Evolutionary conservation across 805 yeast genomes (phyloP).

Genomic region (Spathaspora gorwiae): DNA sequence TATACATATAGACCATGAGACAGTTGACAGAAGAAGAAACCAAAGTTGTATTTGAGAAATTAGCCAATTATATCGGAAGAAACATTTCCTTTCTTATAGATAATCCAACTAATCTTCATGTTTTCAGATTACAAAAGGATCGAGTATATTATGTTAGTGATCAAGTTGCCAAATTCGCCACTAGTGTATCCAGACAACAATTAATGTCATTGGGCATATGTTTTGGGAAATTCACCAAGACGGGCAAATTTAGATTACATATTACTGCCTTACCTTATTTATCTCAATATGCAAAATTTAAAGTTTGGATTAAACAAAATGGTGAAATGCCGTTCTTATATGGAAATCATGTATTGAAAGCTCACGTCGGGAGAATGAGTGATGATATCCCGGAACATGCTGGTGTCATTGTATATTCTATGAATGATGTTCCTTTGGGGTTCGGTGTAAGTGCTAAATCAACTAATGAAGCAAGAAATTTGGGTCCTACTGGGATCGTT

Average conservation of each 20-base stretch:
- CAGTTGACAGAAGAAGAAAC: constrained; percentile 96
- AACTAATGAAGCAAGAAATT: constrained; percentile 77
- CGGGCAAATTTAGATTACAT: constrained; percentile 93
- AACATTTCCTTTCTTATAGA: constrained; percentile 86
- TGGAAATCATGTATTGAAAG: constrained; percentile 94
- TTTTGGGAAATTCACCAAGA: constrained; percentile 94
- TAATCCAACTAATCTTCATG: constrained; percentile 83
- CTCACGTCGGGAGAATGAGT: constrained; percentile 93
- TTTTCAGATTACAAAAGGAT: constrained; percentile 92
- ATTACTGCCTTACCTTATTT: constrained; percentile 83
- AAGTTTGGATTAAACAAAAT: constrained; percentile 92
- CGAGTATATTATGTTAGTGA: constrained; percentile 92
- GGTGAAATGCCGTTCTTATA: constrained; percentile 98
- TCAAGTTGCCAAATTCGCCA: constrained; percentile 77
- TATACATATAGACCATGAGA: constrained; percentile 54
- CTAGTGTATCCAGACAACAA: constrained; percentile 82
- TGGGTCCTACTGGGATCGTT: constrained; percentile 91
- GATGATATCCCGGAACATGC: constrained; percentile 98
- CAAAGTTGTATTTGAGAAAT: constrained; percentile 89
- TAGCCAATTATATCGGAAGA: constrained; percentile 95
- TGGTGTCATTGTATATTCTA: constrained; percentile 86
- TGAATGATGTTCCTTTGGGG: constrained; percentile 90
- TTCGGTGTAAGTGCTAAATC: constrained; percentile 94
- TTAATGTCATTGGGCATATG: constrained; percentile 92
- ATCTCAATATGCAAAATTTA: constrained; percentile 85